These are phyloP conservation scores for Boletus eberwhitei DNA, from an alignment of 768 basidiomycete genomes.

Conservation along the genomic window DNA sequence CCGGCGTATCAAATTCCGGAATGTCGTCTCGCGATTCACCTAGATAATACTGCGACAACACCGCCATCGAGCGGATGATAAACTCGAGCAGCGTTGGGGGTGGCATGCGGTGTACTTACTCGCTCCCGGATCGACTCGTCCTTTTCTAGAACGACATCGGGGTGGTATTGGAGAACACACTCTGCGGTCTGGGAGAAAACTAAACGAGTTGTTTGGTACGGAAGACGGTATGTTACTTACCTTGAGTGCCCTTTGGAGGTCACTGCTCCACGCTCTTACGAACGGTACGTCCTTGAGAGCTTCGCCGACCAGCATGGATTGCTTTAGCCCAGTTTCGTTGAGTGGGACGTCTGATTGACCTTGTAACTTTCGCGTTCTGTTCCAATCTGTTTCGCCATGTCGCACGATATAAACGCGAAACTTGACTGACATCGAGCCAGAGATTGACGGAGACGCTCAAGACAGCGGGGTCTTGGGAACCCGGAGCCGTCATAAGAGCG, in stretches of 20 bases:
- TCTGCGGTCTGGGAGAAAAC: background rate
- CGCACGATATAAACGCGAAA: conserved; percentile 59
- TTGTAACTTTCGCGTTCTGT: conserved; percentile 58
- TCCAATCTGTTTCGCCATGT: conserved; percentile 72
- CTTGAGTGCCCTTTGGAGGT: conserved; percentile 59
- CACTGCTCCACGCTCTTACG: conserved; percentile 55
- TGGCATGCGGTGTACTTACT: background rate
- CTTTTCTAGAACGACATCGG: background rate
- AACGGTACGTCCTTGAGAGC: conserved; percentile 53
- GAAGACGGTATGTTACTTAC: conserved; percentile 37
- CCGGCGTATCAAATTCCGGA: background rate
- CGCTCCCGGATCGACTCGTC: background rate
- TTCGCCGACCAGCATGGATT: conserved; percentile 43
- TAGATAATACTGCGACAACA: background rate
- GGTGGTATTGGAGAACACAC: background rate
- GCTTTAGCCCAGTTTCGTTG: conserved; percentile 56
- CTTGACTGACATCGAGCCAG: conserved; percentile 20
- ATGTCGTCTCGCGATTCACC: background rate
- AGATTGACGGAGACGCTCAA: background rate
- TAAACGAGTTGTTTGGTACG: background rate
- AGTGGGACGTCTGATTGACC: conserved; percentile 65
- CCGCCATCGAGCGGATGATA: background rate
- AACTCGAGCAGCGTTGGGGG: background rate
- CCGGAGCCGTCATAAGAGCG: too few relatives aligned
- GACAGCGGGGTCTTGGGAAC: too few relatives aligned